Conservation (phyloP, 1,284 basidiomycete species). For the Heterobasidion occidentale region DNA sequence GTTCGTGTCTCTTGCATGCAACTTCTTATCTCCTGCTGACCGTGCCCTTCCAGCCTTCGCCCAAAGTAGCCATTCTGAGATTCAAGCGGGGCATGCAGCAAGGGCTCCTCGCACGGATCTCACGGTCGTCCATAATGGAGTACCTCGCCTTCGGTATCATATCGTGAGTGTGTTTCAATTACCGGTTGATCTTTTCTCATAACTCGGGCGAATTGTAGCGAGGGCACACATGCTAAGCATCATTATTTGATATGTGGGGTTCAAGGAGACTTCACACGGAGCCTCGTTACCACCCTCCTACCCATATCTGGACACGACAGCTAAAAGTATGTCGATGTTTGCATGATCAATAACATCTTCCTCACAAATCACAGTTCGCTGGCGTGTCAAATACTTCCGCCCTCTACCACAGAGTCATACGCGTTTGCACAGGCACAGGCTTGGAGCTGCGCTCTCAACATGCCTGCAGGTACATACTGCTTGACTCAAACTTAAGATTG, state of each 20-base stretch:
- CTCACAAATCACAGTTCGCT: constrained; percentile 23
- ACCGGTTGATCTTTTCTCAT: constrained; percentile 2
- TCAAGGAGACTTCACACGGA: constrained; percentile 63
- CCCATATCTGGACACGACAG: constrained; percentile 59
- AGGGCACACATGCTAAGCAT: constrained; percentile 49
- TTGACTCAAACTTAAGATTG: not conserved
- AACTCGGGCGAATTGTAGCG: constrained; percentile 25
- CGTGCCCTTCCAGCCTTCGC: constrained; percentile 41
- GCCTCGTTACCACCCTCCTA: constrained; percentile 54
- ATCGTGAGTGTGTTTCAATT: constrained; percentile 31
- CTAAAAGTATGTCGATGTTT: constrained; percentile 39
- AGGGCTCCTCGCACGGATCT: constrained; percentile 58
- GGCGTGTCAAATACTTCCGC: constrained; percentile 35
- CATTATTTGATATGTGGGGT: constrained; percentile 70
- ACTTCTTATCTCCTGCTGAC: constrained; percentile 3
- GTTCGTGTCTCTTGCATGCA: constrained; percentile 18
- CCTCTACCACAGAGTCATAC: constrained; percentile 35
- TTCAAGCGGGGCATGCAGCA: constrained; percentile 70
- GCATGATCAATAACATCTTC: not conserved
- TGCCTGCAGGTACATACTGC: constrained; percentile 24
- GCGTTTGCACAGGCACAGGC: constrained; percentile 36
- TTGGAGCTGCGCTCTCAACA: constrained; percentile 36
- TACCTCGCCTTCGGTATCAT: constrained; percentile 69
- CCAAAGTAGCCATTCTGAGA: constrained; percentile 57
- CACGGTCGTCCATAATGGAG: constrained; percentile 56